Conservation (phyloP, 2,329 filamentous ascomycete genomes). For the Blastomyces percursus region DNA sequence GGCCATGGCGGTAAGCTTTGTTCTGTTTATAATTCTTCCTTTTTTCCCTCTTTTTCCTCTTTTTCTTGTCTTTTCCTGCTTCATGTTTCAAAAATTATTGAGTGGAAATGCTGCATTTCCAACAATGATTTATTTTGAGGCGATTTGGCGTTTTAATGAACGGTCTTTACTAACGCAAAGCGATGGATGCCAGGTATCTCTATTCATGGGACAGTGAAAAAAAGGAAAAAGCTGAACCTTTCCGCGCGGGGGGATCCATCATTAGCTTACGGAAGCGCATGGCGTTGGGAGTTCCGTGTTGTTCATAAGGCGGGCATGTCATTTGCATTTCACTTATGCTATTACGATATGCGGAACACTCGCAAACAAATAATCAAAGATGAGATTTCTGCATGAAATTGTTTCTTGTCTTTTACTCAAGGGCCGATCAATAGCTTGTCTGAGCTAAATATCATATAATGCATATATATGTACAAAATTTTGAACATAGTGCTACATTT, state of each 20-base stretch:
- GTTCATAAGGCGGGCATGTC: not conserved
- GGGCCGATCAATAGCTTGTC: not conserved
- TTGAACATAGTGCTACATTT: not conserved
- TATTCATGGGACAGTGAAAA: constrained; percentile 16
- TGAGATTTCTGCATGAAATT: not conserved
- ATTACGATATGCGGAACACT: not conserved
- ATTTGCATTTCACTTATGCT: not conserved
- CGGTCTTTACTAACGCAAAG: not conserved
- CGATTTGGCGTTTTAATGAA: not conserved
- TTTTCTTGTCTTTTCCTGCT: too few relatives aligned
- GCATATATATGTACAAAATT: not conserved
- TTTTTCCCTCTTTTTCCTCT: too few relatives aligned
- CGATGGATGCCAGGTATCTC: constrained; percentile 9
- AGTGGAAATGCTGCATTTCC: not conserved
- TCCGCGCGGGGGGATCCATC: not conserved
- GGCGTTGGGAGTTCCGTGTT: constrained; percentile 6
- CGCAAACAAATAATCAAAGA: not conserved
- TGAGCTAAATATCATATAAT: not conserved
- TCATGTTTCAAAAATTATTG: too few relatives aligned
- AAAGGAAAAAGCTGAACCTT: not conserved
- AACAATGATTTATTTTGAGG: not conserved
- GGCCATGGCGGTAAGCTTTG: constrained; percentile 68
- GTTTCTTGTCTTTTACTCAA: not conserved
- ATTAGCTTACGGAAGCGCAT: not conserved
- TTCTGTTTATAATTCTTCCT: too few relatives aligned